Evolutionary conservation across 306 rosid species (phyloP).

Genomic region (Delonix regia): DNA sequence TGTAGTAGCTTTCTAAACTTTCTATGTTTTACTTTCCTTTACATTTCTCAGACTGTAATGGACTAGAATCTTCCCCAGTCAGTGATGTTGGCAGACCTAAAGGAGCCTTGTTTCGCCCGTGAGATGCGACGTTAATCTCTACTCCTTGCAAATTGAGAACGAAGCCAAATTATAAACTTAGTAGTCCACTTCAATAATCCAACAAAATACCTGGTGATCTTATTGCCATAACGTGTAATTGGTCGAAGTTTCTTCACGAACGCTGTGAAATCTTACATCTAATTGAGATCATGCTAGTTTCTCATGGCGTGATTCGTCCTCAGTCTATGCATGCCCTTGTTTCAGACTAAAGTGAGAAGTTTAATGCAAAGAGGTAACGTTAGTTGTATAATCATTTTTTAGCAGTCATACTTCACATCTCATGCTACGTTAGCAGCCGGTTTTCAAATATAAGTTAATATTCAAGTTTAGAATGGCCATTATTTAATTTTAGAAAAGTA

Average conservation of each 20-base stretch:
- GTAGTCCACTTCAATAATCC: too few species aligned
- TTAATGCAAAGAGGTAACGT: background rate
- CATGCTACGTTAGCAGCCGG: background rate
- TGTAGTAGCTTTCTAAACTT: constrained; percentile 16
- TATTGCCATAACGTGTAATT: constrained; percentile 29
- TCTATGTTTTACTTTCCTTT: too few species aligned
- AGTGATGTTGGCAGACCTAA: too few species aligned
- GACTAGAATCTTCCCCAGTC: too few species aligned
- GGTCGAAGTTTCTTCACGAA: constrained; percentile 29
- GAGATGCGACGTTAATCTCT: too few species aligned
- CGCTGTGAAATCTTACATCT: constrained; percentile 30
- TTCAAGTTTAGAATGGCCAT: background rate
- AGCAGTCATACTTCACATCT: background rate
- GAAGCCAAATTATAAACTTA: too few species aligned
- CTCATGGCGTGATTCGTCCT: background rate
- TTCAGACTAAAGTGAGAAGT: background rate
- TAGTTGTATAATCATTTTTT: background rate
- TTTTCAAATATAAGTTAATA: background rate
- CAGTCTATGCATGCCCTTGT: background rate
- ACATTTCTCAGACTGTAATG: too few species aligned
- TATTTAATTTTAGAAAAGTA: background rate
- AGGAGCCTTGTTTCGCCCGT: too few species aligned
- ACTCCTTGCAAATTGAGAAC: too few species aligned
- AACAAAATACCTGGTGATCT: constrained; percentile 35
- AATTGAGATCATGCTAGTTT: constrained; percentile 32